These are phyloP conservation scores for Ophiostoma himal-ulmi DNA, from an alignment of 2,329 filamentous ascomycete genomes.

Conservation along the genomic window DNA sequence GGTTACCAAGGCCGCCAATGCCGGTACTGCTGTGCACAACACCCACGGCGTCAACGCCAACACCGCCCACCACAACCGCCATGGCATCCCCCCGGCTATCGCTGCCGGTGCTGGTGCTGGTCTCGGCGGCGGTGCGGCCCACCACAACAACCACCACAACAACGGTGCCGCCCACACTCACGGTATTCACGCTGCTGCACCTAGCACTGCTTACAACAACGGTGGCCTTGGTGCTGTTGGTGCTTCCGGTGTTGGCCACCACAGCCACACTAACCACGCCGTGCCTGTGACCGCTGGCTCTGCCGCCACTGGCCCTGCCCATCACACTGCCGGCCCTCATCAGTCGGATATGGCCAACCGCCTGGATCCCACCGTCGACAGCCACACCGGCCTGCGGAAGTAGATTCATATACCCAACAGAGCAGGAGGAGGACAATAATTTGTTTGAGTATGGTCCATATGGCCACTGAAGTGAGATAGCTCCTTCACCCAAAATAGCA, in stretches of 20 bases:
- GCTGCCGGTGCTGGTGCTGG: slow-evolving; percentile 8
- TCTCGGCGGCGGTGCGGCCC: slow-evolving; percentile 7
- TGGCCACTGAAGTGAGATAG: not conserved
- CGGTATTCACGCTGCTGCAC: not conserved
- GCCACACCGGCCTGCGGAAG: slow-evolving; percentile 26
- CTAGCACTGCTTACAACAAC: slow-evolving; percentile 11
- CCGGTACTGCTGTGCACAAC: not conserved
- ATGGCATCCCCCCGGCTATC: slow-evolving; percentile 4
- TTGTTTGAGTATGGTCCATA: not conserved
- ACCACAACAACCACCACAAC: slow-evolving; percentile 18
- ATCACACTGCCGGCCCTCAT: slow-evolving; percentile 35
- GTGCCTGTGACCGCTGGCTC: not conserved
- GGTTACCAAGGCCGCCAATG: not conserved
- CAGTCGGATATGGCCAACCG: slow-evolving; percentile 37
- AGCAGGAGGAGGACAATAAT: not conserved
- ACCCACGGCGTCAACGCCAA: not conserved
- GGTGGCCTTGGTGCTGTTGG: not conserved
- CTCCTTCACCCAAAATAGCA: not conserved
- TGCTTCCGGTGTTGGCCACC: not conserved
- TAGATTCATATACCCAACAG: not conserved
- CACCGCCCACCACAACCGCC: not conserved
- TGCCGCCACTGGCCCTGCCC: slow-evolving; percentile 26
- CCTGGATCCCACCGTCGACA: slow-evolving; percentile 47
- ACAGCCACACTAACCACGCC: not conserved
- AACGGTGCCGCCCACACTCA: not conserved